These are phyloP conservation scores for Cadophora sp. DNA, from an alignment of 2,329 filamentous ascomycete genomes.

Conservation along the genomic window DNA sequence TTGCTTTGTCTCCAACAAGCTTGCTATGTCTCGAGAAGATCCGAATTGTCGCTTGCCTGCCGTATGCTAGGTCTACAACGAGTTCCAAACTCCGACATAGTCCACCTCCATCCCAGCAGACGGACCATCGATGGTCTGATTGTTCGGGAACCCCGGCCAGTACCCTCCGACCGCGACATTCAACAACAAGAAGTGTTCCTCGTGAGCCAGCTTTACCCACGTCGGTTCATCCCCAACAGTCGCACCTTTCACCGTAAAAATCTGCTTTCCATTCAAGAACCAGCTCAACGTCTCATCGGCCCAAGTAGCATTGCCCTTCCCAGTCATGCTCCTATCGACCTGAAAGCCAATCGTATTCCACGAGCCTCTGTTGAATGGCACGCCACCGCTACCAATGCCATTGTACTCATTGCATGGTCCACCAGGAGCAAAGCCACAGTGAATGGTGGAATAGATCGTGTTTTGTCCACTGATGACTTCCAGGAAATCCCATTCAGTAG, in stretches of 20 bases:
- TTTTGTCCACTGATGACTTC: constrained; percentile 50
- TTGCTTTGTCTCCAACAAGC: not conserved
- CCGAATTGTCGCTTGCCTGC: not conserved
- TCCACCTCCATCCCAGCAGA: constrained; percentile 48
- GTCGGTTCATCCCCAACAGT: constrained; percentile 40
- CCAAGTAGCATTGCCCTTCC: constrained; percentile 28
- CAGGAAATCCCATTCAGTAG: constrained; percentile 54
- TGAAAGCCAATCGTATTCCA: constrained; percentile 47
- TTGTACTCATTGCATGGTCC: constrained; percentile 52
- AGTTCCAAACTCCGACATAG: constrained; percentile 49
- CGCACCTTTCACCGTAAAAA: constrained; percentile 41
- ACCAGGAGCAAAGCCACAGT: constrained; percentile 50
- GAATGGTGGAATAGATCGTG: constrained; percentile 47
- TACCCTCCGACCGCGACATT: constrained; percentile 51
- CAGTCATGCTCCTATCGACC: constrained; percentile 43
- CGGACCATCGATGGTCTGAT: constrained; percentile 44
- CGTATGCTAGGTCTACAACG: constrained; percentile 12
- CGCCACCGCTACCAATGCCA: constrained; percentile 42
- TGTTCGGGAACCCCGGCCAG: constrained; percentile 45
- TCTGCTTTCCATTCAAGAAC: constrained; percentile 44
- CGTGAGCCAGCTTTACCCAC: constrained; percentile 45
- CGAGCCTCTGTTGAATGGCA: constrained; percentile 38
- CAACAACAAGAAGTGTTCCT: constrained; percentile 47
- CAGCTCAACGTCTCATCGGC: constrained; percentile 45
- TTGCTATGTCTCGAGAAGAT: not conserved